Conservation (phyloP, 768 basidiomycete genomes). For the Paxillus ammoniavirescens region DNA sequence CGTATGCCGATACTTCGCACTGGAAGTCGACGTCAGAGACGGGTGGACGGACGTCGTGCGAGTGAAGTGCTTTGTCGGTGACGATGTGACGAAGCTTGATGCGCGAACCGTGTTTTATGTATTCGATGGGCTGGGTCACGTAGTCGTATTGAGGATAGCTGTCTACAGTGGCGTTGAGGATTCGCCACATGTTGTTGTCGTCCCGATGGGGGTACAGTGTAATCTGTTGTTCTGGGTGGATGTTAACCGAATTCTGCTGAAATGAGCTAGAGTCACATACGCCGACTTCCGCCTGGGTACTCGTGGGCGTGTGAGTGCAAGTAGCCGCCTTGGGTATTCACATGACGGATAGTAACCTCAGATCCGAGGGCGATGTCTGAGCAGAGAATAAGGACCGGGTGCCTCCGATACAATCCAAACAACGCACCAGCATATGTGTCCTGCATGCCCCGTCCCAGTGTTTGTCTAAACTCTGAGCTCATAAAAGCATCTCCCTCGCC, state of each 20-base stretch:
- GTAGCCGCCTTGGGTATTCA: constrained; percentile 99
- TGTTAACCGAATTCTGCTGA: neutral
- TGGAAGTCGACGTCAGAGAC: constrained; percentile 99
- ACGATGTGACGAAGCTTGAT: constrained; percentile 79
- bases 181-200: constrained; percentile 89
- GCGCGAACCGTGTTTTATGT: constrained; percentile 62
- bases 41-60: constrained; percentile 92
- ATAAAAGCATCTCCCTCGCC: constrained; percentile 99
- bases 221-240: constrained; percentile 84
- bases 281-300: constrained; percentile 89
- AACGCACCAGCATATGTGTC: constrained; percentile 88
- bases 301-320: constrained; percentile 90
- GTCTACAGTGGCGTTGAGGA: constrained; percentile 69
- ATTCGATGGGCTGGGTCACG: constrained; percentile 50
- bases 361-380: constrained; percentile 87
- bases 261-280: constrained; percentile 43
- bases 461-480: constrained; percentile 99
- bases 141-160: constrained; percentile 46
- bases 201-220: constrained; percentile 99
- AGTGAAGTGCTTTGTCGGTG: constrained; percentile 88
- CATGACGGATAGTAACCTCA: constrained; percentile 76
- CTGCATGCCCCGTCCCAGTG: constrained; percentile 81
- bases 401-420: neutral
- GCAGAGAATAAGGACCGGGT: neutral
- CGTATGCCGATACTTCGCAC: constrained; percentile 96